Evolutionary conservation across 495 filamentous ascomycete genomes (phyloP).

Genomic region (Poronia punctata): DNA sequence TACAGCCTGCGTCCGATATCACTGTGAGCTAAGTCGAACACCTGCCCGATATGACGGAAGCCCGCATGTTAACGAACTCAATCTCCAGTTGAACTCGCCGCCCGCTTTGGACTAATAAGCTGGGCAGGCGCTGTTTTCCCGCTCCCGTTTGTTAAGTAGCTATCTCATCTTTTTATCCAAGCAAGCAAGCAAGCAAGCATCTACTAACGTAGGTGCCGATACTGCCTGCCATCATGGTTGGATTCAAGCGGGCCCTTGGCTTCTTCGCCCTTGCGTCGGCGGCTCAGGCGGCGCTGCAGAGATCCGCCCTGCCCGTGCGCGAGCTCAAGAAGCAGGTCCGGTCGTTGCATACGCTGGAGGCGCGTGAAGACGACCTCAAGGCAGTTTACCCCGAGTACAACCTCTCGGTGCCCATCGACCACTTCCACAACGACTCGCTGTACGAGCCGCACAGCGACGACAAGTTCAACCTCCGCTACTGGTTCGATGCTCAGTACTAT

Average conservation of each 20-base stretch:
- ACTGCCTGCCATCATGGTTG: conserved; percentile 5
- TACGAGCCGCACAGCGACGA: conserved; percentile 62
- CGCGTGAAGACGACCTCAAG: conserved; percentile 31
- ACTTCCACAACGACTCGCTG: conserved; percentile 63
- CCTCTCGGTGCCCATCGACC: conserved; percentile 62
- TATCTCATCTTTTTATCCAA: too few relatives aligned
- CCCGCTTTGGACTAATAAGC: too few relatives aligned
- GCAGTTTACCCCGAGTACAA: conserved; percentile 51
- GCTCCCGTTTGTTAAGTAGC: too few relatives aligned
- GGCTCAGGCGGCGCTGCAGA: conserved; percentile 10
- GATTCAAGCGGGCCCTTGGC: conserved; percentile 6
- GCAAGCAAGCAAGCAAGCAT: too few relatives aligned
- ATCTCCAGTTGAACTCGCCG: too few relatives aligned
- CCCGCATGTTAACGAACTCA: too few relatives aligned
- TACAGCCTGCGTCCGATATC: too few relatives aligned
- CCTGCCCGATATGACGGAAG: too few relatives aligned
- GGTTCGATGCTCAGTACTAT: conserved; percentile 63
- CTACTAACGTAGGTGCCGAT: too few relatives aligned
- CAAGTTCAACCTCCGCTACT: conserved; percentile 60
- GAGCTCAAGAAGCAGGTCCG: conserved; percentile 13
- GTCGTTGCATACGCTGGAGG: conserved; percentile 5
- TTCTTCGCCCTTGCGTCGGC: conserved; percentile 8
- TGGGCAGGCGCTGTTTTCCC: too few relatives aligned
- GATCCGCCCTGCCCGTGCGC: conserved; percentile 8
- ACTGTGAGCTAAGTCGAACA: too few relatives aligned